A percentile compares a stretch with the other conserved stretches of the same genome.
Conservation (phyloP, 495 filamentous ascomycete genomes). For the Tuber calosporum region DNA sequence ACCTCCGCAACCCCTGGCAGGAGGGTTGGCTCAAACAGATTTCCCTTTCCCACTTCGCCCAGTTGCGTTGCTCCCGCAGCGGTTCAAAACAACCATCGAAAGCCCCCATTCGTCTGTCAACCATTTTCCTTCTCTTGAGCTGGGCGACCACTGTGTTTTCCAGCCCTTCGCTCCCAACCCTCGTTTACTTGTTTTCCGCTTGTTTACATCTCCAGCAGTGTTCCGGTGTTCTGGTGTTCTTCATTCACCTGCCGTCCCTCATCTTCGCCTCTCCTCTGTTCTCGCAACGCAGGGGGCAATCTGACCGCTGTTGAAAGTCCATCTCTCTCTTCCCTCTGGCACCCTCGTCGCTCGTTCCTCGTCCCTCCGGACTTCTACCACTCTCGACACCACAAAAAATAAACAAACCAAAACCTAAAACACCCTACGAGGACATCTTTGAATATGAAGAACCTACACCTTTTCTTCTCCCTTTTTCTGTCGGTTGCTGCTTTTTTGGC, state of each 20-base stretch:
- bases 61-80: constrained; percentile 16
- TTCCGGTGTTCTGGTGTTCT: constrained; percentile 24
- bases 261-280: constrained; percentile 11
- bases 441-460: constrained; percentile 36
- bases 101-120: constrained; percentile 15
- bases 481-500: constrained; percentile 29
- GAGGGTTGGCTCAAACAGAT: constrained; percentile 25
- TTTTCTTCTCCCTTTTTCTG: constrained; percentile 27
- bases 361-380: constrained; percentile 26
- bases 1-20: constrained; percentile 31
- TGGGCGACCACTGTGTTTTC: constrained; percentile 2
- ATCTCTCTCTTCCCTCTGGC: constrained; percentile 9
- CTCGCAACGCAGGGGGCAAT: constrained; percentile 23
- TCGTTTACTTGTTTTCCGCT: constrained; percentile 19
- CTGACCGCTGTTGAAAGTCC: constrained; percentile 9
- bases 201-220: constrained; percentile 6
- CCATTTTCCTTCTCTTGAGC: constrained; percentile 6
- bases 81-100: constrained; percentile 11
- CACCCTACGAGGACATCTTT: constrained; percentile 11
- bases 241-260: constrained; percentile 24
- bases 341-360: constrained; percentile 21
- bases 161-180: constrained; percentile 14
- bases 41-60: constrained; percentile 16
- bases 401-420: background rate
- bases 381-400: constrained; percentile 12